phyloP scores from a whole-genome alignment of 768 basidiomycete genomes.

The Mycena sanguinolenta region DNA sequence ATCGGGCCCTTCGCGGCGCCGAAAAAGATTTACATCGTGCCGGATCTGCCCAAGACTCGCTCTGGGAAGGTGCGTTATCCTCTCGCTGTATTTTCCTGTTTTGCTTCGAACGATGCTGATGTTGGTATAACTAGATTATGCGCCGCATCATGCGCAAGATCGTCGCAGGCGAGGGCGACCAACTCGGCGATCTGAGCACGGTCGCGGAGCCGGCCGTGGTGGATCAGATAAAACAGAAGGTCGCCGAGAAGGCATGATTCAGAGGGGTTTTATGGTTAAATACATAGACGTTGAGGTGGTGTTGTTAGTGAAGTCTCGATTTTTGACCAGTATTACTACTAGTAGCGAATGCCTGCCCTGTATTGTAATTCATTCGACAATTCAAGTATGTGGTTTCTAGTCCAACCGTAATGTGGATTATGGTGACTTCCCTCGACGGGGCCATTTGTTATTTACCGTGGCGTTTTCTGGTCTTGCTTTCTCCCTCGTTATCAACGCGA shows the following conservation, averaged over 20 bases:
- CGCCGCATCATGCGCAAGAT: slow-evolving; percentile 97
- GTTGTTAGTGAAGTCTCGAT: no score
- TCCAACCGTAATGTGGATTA: no score
- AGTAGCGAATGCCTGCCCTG: no score
- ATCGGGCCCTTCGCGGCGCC: slow-evolving; percentile 99
- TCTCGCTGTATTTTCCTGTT: background rate
- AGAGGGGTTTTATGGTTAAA: no score
- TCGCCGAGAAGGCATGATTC: slow-evolving; percentile 61
- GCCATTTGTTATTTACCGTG: no score
- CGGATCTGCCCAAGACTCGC: slow-evolving; percentile 93
- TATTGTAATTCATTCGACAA: no score
- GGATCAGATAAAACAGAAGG: slow-evolving; percentile 86
- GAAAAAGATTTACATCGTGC: slow-evolving; percentile 89
- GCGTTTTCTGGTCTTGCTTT: no score
- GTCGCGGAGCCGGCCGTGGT: slow-evolving; percentile 91
- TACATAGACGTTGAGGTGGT: no score
- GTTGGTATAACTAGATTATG: slow-evolving; percentile 77
- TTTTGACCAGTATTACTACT: no score
- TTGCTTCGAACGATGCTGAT: slow-evolving; percentile 1
- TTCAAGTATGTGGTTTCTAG: no score
- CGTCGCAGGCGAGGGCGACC: slow-evolving; percentile 93
- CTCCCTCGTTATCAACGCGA: no score
- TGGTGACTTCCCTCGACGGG: no score
- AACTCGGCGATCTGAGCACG: slow-evolving; percentile 95
- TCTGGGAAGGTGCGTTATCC: slow-evolving; percentile 82